Evolutionary conservation across 352 stramenopile species (phyloP), one percentile per base, ranked within the genome.

Genomic region (Phytophthora sp.): DNA sequence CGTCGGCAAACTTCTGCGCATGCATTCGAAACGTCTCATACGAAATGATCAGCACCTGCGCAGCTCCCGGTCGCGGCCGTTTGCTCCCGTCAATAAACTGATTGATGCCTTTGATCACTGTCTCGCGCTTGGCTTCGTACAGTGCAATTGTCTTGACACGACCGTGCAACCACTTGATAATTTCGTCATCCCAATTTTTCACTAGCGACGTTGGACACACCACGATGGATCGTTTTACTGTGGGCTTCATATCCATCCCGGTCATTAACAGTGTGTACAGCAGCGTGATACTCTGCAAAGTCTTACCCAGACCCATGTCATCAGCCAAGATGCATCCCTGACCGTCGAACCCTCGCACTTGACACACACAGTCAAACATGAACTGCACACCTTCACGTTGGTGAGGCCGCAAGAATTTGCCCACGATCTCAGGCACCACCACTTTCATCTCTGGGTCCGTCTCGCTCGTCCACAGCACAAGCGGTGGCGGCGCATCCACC

Each of bases 311-410:
- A 56, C 86, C 88, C 88, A 96, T 96, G 46, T 96, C 88, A 56
- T 96, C 88, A 41, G 88, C 88, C 32, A 96, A 73, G 28, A 96
- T 96, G 55, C 88, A 96, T 8, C 88, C 88, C 72, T 92, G 70
- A 4, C 89, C 86, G 28, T 92, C 84, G 50, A 96, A 95, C 0
- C 75, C 80, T 24, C 81, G 81, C 0, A 95, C 42, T 60, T 79
- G 79, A n/a, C 66, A 74, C 23, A 95, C 93, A 79, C 95, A 99
- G 58, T 99, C 91, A 59, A 98, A 99, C 85, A 99, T 96, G 64
- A 99, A 99, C 71, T 97, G 79, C 42, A 99, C 96, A 28, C 96
- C 97, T 72, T 99, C 96, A 18, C 95, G 84, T 74, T 99, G 94
- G 79, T 99, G 97, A 39, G 96, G 96, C 20, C 97, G 90, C 30